A percentile compares a stretch with the other conserved stretches of the same genome.
Conservation (phyloP, 768 basidiomycete genomes). For the Calocera viscosa region DNA sequence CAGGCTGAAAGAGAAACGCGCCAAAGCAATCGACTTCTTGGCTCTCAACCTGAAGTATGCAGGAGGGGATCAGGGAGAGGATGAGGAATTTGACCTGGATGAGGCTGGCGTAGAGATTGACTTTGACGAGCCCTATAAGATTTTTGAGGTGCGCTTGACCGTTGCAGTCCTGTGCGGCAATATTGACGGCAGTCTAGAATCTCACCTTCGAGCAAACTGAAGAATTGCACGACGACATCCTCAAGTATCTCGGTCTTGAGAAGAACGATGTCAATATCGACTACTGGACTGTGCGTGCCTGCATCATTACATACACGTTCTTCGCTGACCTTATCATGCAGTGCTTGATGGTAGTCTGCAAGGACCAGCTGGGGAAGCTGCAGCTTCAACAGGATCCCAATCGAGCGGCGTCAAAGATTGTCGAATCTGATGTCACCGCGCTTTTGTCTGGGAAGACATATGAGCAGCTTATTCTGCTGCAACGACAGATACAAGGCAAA, state of each 20-base stretch:
- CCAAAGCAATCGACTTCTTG: constrained; percentile 96
- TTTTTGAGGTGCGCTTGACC: constrained; percentile 63
- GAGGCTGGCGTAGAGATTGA: constrained; percentile 93
- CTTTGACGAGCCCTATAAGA: constrained; percentile 95
- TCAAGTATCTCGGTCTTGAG: constrained; percentile 80
- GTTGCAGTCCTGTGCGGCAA: background rate
- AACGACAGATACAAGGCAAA: constrained; percentile 77
- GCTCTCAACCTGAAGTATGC: constrained; percentile 93
- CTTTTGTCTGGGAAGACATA: constrained; percentile 77
- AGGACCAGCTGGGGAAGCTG: constrained; percentile 71
- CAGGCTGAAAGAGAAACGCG: constrained; percentile 87
- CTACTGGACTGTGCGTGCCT: constrained; percentile 79
- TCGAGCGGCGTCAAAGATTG: constrained; percentile 46
- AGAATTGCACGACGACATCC: constrained; percentile 89
- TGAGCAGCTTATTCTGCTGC: constrained; percentile 68
- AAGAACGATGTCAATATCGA: constrained; percentile 75
- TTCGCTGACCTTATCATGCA: constrained; percentile 25
- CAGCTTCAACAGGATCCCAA: constrained; percentile 41
- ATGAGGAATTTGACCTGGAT: constrained; percentile 54
- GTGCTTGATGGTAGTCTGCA: constrained; percentile 97
- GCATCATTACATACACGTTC: constrained; percentile 18
- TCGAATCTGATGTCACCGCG: constrained; percentile 71
- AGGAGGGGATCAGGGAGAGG: constrained; percentile 33
- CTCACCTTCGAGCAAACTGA: constrained; percentile 76
- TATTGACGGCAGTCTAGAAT: constrained; percentile 39